Percentiles rank a stretch among this genome's conserved stretches.
Conservation (phyloP, 495 filamentous ascomycete genomes). For the Halenospora varia region DNA sequence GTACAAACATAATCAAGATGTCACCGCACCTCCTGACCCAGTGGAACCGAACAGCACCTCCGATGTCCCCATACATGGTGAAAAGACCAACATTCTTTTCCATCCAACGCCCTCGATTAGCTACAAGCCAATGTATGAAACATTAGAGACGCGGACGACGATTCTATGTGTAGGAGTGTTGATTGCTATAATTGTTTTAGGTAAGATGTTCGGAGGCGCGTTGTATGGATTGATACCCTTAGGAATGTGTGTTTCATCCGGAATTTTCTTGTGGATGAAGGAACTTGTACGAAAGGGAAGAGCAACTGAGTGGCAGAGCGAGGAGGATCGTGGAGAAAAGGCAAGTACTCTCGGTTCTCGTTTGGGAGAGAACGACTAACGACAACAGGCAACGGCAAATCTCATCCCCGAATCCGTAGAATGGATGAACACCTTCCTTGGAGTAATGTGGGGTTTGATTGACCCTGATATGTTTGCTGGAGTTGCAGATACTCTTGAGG, state of each 20-base stretch:
- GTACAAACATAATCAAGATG: slow-evolving; percentile 80
- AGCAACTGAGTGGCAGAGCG: slow-evolving; percentile 83
- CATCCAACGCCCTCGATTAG: slow-evolving; percentile 86
- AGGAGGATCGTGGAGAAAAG: slow-evolving; percentile 77
- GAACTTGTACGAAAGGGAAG: slow-evolving; percentile 76
- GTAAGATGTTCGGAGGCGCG: slow-evolving; percentile 72
- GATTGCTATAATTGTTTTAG: slow-evolving; percentile 68
- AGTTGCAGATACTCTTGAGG: slow-evolving; percentile 71
- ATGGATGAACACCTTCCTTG: slow-evolving; percentile 88
- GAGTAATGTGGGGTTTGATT: slow-evolving; percentile 80
- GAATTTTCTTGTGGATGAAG: slow-evolving; percentile 84
- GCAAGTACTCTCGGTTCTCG: slow-evolving; percentile 39
- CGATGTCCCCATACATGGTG: slow-evolving; percentile 91
- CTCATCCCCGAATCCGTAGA: slow-evolving; percentile 89
- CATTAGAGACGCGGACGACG: slow-evolving; percentile 67
- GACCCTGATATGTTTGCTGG: slow-evolving; percentile 86
- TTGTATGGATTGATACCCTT: slow-evolving; percentile 73
- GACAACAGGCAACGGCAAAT: slow-evolving; percentile 65
- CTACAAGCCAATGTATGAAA: slow-evolving; percentile 78
- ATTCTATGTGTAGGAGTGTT: slow-evolving; percentile 65
- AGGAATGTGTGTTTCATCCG: slow-evolving; percentile 61
- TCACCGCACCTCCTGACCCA: slow-evolving; percentile 88
- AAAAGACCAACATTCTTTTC: slow-evolving; percentile 94
- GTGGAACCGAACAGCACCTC: slow-evolving; percentile 73
- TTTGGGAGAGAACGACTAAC: slow-evolving; percentile 4